Evolutionary conservation across 2,329 filamentous ascomycete species (phyloP).

Genomic region (Berkeleyomyces basicola): DNA sequence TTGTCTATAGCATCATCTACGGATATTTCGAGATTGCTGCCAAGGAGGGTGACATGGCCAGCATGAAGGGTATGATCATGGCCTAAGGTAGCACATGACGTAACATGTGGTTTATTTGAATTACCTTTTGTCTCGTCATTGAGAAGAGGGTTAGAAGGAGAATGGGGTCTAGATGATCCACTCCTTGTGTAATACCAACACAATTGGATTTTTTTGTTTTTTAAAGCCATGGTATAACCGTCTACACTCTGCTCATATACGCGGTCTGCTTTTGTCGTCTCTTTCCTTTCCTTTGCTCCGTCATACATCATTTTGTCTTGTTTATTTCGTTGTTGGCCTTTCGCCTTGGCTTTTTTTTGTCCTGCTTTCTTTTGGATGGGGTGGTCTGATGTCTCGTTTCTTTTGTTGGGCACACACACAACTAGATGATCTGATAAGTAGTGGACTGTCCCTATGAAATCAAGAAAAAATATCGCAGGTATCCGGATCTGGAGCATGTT

Average conservation of each 20-base stretch:
- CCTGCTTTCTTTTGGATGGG: neutral
- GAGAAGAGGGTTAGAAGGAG: slow-evolving; percentile 1
- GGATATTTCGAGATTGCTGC: slow-evolving; percentile 99
- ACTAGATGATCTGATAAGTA: neutral
- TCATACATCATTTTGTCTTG: neutral
- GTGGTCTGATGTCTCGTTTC: neutral
- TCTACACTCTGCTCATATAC: neutral
- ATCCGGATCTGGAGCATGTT: no score
- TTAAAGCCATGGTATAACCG: slow-evolving; percentile 4
- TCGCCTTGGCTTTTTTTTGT: neutral
- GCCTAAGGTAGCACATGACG: slow-evolving; percentile 28
- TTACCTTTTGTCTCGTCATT: neutral
- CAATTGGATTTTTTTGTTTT: slow-evolving; percentile 10
- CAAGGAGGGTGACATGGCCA: slow-evolving; percentile 89
- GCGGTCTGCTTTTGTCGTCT: neutral
- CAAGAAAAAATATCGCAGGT: neutral
- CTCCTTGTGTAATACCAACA: slow-evolving; percentile 11
- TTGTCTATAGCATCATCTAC: slow-evolving; percentile 71
- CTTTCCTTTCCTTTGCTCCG: slow-evolving; percentile 4
- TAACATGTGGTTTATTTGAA: neutral
- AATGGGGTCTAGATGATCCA: slow-evolving; percentile 10
- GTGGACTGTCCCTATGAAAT: neutral
- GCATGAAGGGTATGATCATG: slow-evolving; percentile 61
- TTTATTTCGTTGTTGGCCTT: neutral
- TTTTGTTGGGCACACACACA: neutral